Percentiles rank a stretch among this genome's conserved stretches.
Conservation (phyloP, 2,329 filamentous ascomycete genomes). For the Raffaelea arxii region DNA sequence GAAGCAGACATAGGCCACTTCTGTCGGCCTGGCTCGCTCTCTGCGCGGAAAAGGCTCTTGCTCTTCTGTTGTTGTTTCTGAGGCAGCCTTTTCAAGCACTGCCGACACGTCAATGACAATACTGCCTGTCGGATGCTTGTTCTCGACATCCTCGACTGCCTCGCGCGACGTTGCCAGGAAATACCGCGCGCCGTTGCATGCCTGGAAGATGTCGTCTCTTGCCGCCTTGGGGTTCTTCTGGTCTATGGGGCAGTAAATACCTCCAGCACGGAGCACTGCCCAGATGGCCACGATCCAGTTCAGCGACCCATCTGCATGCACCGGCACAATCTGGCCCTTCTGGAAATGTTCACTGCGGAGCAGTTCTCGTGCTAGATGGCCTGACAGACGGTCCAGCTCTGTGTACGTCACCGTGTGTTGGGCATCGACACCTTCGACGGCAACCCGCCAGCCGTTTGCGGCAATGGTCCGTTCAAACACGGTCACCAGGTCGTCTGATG, state of each 20-base stretch:
- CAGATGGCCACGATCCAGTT: constrained; percentile 26
- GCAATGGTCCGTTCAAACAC: background rate
- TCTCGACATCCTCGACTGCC: background rate
- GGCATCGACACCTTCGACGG: background rate
- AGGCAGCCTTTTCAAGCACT: background rate
- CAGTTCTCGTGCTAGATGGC: background rate
- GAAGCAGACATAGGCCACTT: constrained; percentile 29
- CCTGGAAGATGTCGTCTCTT: background rate
- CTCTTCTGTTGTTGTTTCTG: background rate
- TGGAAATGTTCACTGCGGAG: background rate
- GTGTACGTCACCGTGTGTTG: background rate
- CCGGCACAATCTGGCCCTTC: constrained; percentile 19
- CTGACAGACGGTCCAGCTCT: background rate
- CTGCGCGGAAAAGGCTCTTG: background rate
- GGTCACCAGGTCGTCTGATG: background rate
- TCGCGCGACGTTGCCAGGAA: background rate
- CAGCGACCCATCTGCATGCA: constrained; percentile 22
- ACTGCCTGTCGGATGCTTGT: background rate
- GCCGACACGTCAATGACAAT: background rate
- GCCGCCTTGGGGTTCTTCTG: background rate
- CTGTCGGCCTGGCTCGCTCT: background rate
- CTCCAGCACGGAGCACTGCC: constrained; percentile 22
- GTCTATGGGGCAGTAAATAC: constrained; percentile 22
- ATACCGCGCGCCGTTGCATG: background rate
- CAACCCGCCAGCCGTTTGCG: background rate